A percentile compares a stretch with the other conserved stretches of the same genome.
phyloP scores from a whole-genome alignment of 768 basidiomycete species.

The Glaciozyma martinii region DNA sequence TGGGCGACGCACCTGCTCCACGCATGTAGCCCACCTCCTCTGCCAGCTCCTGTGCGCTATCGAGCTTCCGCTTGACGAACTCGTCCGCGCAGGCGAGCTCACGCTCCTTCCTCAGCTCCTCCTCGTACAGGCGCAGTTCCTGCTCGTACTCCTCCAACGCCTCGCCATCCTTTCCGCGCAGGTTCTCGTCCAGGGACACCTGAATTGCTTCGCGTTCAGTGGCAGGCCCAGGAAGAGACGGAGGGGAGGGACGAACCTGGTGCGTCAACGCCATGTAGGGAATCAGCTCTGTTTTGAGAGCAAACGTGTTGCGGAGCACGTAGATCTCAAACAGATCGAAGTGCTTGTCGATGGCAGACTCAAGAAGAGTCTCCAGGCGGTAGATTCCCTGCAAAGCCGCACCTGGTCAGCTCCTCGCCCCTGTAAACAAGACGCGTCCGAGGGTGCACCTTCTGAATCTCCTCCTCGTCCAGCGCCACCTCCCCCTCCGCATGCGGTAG shows the following conservation, averaged over 20 bases:
- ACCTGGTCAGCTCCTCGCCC: background rate
- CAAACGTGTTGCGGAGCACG: constrained; percentile 34
- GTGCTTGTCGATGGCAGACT: constrained; percentile 30
- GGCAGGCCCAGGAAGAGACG: background rate
- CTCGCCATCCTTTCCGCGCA: constrained; percentile 16
- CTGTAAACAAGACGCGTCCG: background rate
- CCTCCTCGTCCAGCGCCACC: constrained; percentile 13
- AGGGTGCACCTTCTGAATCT: constrained; percentile 23
- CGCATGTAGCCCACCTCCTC: constrained; percentile 23
- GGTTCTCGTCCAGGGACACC: constrained; percentile 10
- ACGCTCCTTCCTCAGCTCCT: constrained; percentile 25
- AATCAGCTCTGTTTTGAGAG: constrained; percentile 14
- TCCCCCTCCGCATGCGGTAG: constrained; percentile 1
- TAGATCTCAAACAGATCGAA: constrained; percentile 35
- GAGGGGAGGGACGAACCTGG: constrained; percentile 14
- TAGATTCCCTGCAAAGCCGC: constrained; percentile 25
- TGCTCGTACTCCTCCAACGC: constrained; percentile 26
- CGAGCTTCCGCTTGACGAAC: constrained; percentile 18
- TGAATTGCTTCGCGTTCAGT: background rate
- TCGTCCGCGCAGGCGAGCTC: constrained; percentile 26
- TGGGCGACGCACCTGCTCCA: constrained; percentile 10
- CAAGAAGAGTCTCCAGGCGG: constrained; percentile 33
- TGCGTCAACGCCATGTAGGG: constrained; percentile 31
- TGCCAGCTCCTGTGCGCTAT: constrained; percentile 2
- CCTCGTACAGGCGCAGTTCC: constrained; percentile 28